phyloP scores from a whole-genome alignment of 1,284 basidiomycete species.

The Cutaneotrichosporon curvatum region DNA sequence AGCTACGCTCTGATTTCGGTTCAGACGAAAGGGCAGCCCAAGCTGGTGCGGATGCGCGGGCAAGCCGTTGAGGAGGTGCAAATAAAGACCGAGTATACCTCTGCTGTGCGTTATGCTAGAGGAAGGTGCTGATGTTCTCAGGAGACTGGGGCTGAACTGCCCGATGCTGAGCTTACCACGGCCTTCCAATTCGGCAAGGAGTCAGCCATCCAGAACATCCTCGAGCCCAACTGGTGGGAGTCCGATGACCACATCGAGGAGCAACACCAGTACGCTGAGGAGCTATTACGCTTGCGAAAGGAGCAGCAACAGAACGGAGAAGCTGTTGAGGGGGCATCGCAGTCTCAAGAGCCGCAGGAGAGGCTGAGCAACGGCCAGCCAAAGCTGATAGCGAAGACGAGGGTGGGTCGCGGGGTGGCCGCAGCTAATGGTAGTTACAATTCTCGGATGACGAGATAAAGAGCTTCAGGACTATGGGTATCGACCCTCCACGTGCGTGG shows the following conservation, averaged over 20 bases:
- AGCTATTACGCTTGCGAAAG: constrained; percentile 21
- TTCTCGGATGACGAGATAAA: constrained; percentile 77
- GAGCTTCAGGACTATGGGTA: constrained; percentile 67
- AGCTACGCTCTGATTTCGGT: constrained; percentile 81
- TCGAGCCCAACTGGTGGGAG: constrained; percentile 43
- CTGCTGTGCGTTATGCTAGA: constrained; percentile 54
- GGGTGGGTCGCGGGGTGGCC: constrained; percentile 39
- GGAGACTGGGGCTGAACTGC: constrained; percentile 42
- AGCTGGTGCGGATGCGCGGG: constrained; percentile 71
- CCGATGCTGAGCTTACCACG: constrained; percentile 34
- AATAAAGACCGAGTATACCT: constrained; percentile 64
- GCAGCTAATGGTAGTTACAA: constrained; percentile 55
- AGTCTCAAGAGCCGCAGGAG: background rate
- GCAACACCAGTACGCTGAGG: constrained; percentile 25
- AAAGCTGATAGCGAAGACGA: constrained; percentile 34
- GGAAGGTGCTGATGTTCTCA: constrained; percentile 4
- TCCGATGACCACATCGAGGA: constrained; percentile 19
- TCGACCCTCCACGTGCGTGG: constrained; percentile 59
- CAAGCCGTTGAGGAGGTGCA: constrained; percentile 66
- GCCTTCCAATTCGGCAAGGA: constrained; percentile 44
- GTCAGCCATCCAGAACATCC: constrained; percentile 31
- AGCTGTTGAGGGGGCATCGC: constrained; percentile 27
- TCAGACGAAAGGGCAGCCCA: constrained; percentile 71
- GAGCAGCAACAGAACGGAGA: constrained; percentile 33
- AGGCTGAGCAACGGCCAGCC: background rate